phyloP scores from a whole-genome alignment of 768 basidiomycete genomes.

The Podaxis mareebaensis region DNA sequence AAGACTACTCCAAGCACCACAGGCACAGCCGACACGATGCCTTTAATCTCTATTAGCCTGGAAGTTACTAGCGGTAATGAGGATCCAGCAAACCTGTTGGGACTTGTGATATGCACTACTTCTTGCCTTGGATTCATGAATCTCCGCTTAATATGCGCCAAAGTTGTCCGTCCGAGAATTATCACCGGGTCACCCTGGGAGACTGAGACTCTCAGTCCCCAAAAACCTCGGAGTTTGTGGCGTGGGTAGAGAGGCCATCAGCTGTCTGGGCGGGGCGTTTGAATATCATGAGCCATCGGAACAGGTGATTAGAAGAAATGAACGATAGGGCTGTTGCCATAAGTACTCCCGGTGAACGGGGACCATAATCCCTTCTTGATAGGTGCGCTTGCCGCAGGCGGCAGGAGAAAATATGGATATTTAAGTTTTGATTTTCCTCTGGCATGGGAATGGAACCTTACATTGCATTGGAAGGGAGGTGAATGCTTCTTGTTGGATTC shows the following conservation, averaged over 20 bases:
- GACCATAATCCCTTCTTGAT: neutral
- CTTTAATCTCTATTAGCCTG: neutral
- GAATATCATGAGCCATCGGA: neutral
- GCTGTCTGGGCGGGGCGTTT: neutral
- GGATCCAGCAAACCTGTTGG: neutral
- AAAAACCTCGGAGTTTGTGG: conserved; percentile 2
- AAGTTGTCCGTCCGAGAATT: neutral
- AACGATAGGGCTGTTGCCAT: neutral
- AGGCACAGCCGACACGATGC: neutral
- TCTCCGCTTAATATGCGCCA: neutral
- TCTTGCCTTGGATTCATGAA: neutral
- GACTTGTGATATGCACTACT: neutral
- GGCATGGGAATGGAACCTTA: neutral
- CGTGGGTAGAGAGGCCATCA: neutral
- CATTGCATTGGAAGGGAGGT: neutral
- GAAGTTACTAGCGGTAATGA: neutral
- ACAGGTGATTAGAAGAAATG: neutral
- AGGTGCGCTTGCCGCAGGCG: neutral
- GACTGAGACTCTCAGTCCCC: neutral
- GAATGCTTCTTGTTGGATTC: neutral
- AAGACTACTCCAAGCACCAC: neutral
- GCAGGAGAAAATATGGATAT: conserved; percentile 1
- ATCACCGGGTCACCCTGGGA: neutral
- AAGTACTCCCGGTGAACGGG: neutral
- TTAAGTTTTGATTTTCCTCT: conserved; percentile 3